Evolutionary conservation across 371 early-diverging fungal species (phyloP).

Genomic region (Basidiobolus heterosporus): DNA sequence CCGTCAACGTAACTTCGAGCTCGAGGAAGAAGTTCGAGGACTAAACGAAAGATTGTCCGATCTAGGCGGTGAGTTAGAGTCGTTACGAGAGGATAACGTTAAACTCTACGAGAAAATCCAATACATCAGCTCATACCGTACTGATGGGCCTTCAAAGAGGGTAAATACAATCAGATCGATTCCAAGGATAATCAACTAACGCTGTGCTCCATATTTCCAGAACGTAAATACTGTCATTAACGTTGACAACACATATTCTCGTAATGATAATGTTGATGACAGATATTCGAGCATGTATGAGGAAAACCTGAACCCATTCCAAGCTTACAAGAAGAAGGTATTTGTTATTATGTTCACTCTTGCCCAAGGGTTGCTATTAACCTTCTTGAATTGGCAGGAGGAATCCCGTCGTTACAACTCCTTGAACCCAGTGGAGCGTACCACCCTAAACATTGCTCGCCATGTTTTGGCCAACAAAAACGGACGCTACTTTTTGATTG

Average conservation of each 20-base stretch:
- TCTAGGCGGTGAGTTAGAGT: conserved; percentile 39
- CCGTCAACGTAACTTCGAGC: conserved; percentile 60
- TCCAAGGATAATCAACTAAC: too few relatives aligned
- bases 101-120: conserved; percentile 72
- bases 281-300: conserved; percentile 70
- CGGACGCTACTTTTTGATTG: conserved; percentile 49
- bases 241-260: conserved; percentile 1
- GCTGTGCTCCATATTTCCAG: neutral
- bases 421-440: conserved; percentile 61
- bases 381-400: conserved; percentile 34
- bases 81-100: conserved; percentile 59
- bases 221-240: conserved; percentile 1
- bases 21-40: conserved; percentile 52
- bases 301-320: conserved; percentile 74
- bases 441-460: conserved; percentile 39
- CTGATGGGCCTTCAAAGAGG: conserved; percentile 4
- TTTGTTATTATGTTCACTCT: neutral
- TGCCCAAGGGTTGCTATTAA: too few relatives aligned
- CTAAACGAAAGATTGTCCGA: conserved; percentile 43
- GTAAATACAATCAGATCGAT: too few relatives aligned
- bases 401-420: conserved; percentile 48
- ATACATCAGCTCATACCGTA: conserved; percentile 41
- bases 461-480: conserved; percentile 56
- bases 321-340: conserved; percentile 56
- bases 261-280: conserved; percentile 25